Evolutionary conservation across 345 rosid genomes (phyloP), one percentile per base, ranked within the genome.

Genomic region (Trapa bicornis): DNA sequence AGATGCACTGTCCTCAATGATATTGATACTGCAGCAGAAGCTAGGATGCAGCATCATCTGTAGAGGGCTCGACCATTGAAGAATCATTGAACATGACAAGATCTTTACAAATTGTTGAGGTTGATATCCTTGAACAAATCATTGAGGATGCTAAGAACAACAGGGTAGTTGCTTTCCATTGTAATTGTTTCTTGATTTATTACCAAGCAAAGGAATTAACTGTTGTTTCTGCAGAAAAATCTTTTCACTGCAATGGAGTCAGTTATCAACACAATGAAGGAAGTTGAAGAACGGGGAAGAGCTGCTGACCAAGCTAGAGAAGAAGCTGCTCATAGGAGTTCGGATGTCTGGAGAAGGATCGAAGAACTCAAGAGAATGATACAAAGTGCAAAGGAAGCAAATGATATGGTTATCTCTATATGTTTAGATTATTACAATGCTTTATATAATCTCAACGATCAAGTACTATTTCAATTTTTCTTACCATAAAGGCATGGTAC

Each of bases 81-180:
- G 67, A 1, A 63, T 43, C 42, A n/a, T 73, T 70, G 68, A 42
- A 43, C 63, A 74, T 69, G 74, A 72, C 76, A 67, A 71, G 71
- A 62, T 80, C 89, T 37, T 75, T 72, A 29, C 80, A 81, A 52
- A 68, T 74, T 67, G 78, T 80, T 74, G 79, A 72, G 68, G 73
- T 85, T 48, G 82, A 79, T 73, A 66, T 79, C 65, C 90, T 91
- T 68, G 86, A 85, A 61, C 77, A 74, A 64, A 79, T 82, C 39
- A 74, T 89, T 62, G 87, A 91, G 73, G 89, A 83, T 80, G 96
- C 96, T 67, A 89, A 85, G 82, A 78, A 76, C 75, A 84, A 89
- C 78, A 95, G 89, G 97, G 97, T 93, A 65, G 15, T 16, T 58
- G 3, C 14, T 58, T 6, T 38, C 53, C 60, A 54, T 47, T 3